Evolutionary conservation across 1,284 basidiomycete species (phyloP).

Genomic region (Melampsora abietis-canadensis): DNA sequence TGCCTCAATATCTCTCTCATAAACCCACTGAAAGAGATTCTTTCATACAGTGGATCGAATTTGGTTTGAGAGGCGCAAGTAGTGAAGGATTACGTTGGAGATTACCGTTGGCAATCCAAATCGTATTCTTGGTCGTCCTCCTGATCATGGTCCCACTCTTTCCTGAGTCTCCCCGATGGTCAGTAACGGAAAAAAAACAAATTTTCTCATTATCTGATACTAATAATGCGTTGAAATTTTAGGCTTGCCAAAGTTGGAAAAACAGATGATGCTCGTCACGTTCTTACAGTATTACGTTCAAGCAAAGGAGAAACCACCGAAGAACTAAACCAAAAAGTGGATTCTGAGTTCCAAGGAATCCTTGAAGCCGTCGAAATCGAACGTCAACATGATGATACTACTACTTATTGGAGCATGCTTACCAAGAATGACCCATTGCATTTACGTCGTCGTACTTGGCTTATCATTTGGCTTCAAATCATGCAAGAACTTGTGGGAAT

Average conservation of each 20-base stretch:
- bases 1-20: no score
- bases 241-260: slow-evolving; percentile 49
- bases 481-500: slow-evolving; percentile 52
- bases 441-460: slow-evolving; percentile 46
- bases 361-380: slow-evolving; percentile 47
- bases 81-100: slow-evolving; percentile 44
- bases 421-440: slow-evolving; percentile 46
- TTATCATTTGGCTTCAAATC: slow-evolving; percentile 50
- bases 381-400: slow-evolving; percentile 36
- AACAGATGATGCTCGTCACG: slow-evolving; percentile 48
- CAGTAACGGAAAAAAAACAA: background rate
- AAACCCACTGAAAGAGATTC: background rate
- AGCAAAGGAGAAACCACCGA: slow-evolving; percentile 7
- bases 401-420: slow-evolving; percentile 48
- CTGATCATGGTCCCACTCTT: slow-evolving; percentile 46
- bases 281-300: slow-evolving; percentile 47
- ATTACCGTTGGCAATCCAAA: slow-evolving; percentile 45
- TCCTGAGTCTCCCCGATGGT: slow-evolving; percentile 50
- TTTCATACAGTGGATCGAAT: slow-evolving; percentile 44
- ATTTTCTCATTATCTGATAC: background rate
- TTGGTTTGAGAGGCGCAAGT: slow-evolving; percentile 41
- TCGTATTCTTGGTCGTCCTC: slow-evolving; percentile 48
- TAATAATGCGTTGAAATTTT: background rate
- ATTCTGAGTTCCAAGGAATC: slow-evolving; percentile 47
- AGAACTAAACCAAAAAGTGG: slow-evolving; percentile 44